Base-by-base conservation (phyloP, 371 early-diverging fungal genomes). In the Gilbertella persicaria region DNA sequence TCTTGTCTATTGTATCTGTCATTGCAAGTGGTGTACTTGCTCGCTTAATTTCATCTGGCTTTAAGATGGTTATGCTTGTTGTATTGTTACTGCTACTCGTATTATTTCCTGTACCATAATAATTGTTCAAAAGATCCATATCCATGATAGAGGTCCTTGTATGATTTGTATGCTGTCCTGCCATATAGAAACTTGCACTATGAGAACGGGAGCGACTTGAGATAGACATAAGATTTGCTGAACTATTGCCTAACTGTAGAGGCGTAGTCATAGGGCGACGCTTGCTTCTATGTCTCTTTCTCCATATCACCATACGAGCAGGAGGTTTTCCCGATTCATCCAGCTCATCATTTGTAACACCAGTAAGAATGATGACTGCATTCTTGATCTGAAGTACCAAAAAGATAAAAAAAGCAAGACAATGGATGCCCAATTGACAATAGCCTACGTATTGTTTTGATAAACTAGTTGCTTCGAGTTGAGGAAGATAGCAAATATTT, bases 371-470 rank as follows among this genome's bases (percentile, higher is more conserved):
- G 16, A 52, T 36, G 2, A 60, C 40, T 5, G 56, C 7, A 17
- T 67, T 63, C 17, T 56, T 58, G n/a, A 63, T 35, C 8, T 52
- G 53, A 2, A 67, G 45, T 3, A 58, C 17, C 36, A 67, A 45
- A 21, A 67, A 45, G 10, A 66, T 6, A 23, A 76, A 48, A 16
- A 63, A 65, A 2, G 58, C 66, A 13, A 70, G 38, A 42, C 60
- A 64, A 42, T 76, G 76, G 14, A 76, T 37, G 5, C 53, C 49
- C 13, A 76, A 49, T 44, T 76, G 76, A 8, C 57, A 43, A 40
- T 71, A 76, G 1, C 63, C 76, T 0, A 76, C 41, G 9, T 61
- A 64, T 29, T 70, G 71, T 35, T 76, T 76, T 24, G 26, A 12
- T 2, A 42, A n/a, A 1, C n/a, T 16, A 3, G 58, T 40, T 42